Conservation (phyloP, 2,329 filamentous ascomycete genomes). For the Pseudocercospora macadamiae region DNA sequence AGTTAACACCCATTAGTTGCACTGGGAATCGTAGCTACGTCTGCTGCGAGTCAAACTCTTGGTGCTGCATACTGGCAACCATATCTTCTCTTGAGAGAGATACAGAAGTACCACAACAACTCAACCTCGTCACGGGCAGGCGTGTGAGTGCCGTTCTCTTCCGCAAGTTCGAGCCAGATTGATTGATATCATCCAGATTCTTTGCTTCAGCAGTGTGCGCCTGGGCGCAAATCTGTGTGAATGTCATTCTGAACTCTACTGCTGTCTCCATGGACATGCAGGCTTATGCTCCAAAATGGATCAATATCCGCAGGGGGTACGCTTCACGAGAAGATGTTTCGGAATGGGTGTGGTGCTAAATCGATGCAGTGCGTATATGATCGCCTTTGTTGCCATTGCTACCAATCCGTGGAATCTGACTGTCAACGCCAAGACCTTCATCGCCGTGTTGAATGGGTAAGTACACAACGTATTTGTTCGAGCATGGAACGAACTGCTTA, state of each 20-base stretch:
- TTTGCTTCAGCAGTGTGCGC: conserved; percentile 36
- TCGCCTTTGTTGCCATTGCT: conserved; percentile 29
- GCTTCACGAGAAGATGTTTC: not conserved
- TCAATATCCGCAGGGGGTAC: conserved; percentile 29
- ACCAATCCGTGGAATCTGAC: conserved; percentile 33
- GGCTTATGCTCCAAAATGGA: conserved; percentile 30
- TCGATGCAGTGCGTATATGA: conserved; percentile 27
- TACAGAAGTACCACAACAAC: conserved; percentile 25
- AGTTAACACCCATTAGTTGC: conserved; percentile 9
- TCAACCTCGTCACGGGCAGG: conserved; percentile 31
- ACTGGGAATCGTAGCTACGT: conserved; percentile 19
- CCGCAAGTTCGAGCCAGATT: not conserved
- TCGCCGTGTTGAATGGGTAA: conserved; percentile 32
- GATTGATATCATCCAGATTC: conserved; percentile 20
- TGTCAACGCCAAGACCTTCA: conserved; percentile 32
- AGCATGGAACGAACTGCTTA: not conserved
- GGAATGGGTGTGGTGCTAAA: not conserved
- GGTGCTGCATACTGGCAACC: conserved; percentile 21
- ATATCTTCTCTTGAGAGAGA: conserved; percentile 17
- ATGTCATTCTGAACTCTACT: conserved; percentile 34
- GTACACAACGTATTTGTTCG: not conserved
- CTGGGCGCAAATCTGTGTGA: conserved; percentile 33
- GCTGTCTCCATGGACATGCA: conserved; percentile 35
- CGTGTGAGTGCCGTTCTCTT: conserved; percentile 14
- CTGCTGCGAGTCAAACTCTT: conserved; percentile 16